These are phyloP conservation scores for Venturiaceae sp. DNA, from an alignment of 2,329 filamentous ascomycete species.

Conservation along the genomic window DNA sequence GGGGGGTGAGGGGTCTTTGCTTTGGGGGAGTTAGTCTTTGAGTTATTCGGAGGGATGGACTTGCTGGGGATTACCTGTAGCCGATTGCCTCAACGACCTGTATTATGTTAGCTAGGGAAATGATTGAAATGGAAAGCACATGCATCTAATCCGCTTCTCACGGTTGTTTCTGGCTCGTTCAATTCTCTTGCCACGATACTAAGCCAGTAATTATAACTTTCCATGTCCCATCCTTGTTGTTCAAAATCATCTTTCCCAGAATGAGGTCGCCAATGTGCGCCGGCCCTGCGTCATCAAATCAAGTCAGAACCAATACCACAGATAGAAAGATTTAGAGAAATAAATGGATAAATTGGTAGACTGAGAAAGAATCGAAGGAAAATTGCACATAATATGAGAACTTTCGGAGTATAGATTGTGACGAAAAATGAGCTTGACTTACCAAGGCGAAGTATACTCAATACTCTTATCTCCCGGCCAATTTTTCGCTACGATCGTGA, in stretches of 20 bases:
- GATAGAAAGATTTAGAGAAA: no score
- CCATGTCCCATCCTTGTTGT: slow-evolving; percentile 30
- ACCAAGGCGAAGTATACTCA: slow-evolving; percentile 36
- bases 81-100: not conserved
- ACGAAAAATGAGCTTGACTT: no score
- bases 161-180: slow-evolving; percentile 1
- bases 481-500: slow-evolving; percentile 33
- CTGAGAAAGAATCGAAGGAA: no score
- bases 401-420: no score
- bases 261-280: slow-evolving; percentile 38
- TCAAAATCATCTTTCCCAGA: slow-evolving; percentile 22
- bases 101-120: not conserved
- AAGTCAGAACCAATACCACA: no score
- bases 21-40: not conserved
- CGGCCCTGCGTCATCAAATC: slow-evolving; percentile 27
- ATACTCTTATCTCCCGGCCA: slow-evolving; percentile 31
- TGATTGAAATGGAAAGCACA: not conserved
- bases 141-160: slow-evolving; percentile 13
- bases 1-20: not conserved
- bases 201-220: slow-evolving; percentile 33
- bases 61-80: slow-evolving; percentile 1
- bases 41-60: not conserved
- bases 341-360: no score
- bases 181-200: slow-evolving; percentile 19
- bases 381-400: no score